Evolutionary conservation across 1,139 yeast genomes (phyloP), one percentile per base, ranked within the genome.

Genomic region (Hanseniaspora gamundiae): DNA sequence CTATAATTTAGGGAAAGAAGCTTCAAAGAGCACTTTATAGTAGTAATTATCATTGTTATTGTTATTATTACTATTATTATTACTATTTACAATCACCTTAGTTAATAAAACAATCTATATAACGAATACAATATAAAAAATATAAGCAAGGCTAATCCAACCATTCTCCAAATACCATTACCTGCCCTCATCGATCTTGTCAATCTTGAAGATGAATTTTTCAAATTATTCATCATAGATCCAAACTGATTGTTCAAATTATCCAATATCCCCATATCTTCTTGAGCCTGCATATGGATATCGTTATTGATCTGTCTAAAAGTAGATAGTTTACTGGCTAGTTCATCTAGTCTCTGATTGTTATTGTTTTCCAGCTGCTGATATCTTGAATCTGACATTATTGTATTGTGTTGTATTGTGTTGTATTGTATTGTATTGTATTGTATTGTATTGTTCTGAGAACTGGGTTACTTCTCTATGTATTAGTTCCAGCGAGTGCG

Each of bases 1-100:
- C 59, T 87, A 87, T 66, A 76, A 87, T 57, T 69, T 88, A 43
- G 97, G 97, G 17, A 80, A 82, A 53, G 95, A 86, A 62, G 88
- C 82, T 31, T 79, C 68, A 9, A 67, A 13, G 19, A 36, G 19
- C n/a, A 10, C 13, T 21, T 36, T 36, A n/a, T 36, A 13, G 22
- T 13, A n/a, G n/a, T n/a, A n/a, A n/a, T n/a, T n/a, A n/a, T n/a
- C n/a, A n/a, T n/a, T n/a, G n/a, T n/a, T n/a, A n/a, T n/a, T n/a
- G n/a, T n/a, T n/a, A n/a, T n/a, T n/a, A n/a, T n/a, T n/a, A n/a
- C 14, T n/a, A 19, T 16, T 17, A 13, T 20, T 17, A 19, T 4
- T 35, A 11, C 13, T 7, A 3, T 7, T 35, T 8, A 35, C 14
- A 10, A 8, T 35, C 13, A 9, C 4, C 11, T 11, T 19, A 4